Evolutionary conservation across 2,329 filamentous ascomycete species (phyloP).

Genomic region (Diaporthe sp.): DNA sequence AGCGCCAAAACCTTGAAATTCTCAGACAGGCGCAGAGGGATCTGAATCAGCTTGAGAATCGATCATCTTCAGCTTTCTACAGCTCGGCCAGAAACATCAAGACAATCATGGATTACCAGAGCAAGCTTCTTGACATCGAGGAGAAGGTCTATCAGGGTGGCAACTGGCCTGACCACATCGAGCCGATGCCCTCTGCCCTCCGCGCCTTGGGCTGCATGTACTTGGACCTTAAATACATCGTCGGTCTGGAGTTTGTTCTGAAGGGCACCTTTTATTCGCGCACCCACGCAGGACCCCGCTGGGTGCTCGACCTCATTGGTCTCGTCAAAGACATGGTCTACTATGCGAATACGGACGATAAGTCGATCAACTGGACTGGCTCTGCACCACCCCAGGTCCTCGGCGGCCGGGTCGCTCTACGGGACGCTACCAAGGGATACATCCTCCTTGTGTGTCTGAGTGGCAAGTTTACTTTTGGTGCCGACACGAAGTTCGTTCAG

Average conservation of each 20-base stretch:
- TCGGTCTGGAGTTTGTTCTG: constrained; percentile 45
- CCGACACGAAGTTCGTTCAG: constrained; percentile 41
- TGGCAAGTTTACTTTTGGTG: constrained; percentile 42
- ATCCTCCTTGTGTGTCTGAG: constrained; percentile 40
- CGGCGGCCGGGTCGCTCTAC: constrained; percentile 39
- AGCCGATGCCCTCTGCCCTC: constrained; percentile 46
- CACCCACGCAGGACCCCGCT: constrained; percentile 42
- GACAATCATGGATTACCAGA: constrained; percentile 40
- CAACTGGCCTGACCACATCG: constrained; percentile 46
- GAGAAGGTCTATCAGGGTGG: constrained; percentile 38
- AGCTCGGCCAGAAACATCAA: constrained; percentile 37
- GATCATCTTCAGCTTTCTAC: constrained; percentile 33
- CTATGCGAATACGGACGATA: constrained; percentile 33
- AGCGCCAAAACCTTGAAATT: constrained; percentile 36
- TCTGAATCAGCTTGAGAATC: constrained; percentile 39
- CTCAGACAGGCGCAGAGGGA: constrained; percentile 40
- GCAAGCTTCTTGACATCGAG: constrained; percentile 39
- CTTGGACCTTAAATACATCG: constrained; percentile 39
- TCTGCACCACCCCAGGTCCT: constrained; percentile 32
- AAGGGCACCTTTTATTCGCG: constrained; percentile 43
- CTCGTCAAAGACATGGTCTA: constrained; percentile 42
- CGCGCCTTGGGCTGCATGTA: constrained; percentile 44
- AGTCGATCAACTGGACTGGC: constrained; percentile 36
- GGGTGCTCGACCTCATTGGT: constrained; percentile 45
- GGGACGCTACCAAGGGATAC: constrained; percentile 43